Base-by-base conservation (phyloP, 2,329 filamentous ascomycete genomes). In the Beauveria sp. region DNA sequence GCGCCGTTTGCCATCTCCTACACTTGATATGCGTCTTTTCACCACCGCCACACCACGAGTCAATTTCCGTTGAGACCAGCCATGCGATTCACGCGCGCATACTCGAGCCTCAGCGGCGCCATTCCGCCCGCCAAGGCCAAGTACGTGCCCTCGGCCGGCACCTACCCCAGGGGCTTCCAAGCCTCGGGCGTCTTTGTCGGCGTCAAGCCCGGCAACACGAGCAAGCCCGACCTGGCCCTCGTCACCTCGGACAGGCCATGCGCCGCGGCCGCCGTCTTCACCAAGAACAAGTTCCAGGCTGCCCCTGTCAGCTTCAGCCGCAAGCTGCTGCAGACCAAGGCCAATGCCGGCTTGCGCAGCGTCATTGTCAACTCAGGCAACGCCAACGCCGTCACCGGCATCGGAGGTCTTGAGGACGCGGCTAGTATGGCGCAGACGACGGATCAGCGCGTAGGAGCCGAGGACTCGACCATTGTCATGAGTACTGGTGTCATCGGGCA, bases 401-500 rank as follows among this genome's bases (percentile, higher is more conserved):
- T 87, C 73, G 89, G 91, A 50, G 94, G 94, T 1, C 79, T 96
- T 58, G 88, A 96, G 70, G 92, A 99, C 79, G 94, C 94, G 10
- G 81, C 84, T 62, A 83, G 81, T 62, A 99, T 99, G 94, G 90
- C 89, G 18, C 77, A 78, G 64, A 86, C 85, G 64, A 90, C 92
- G 7, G 92, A 97, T 71, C 79, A 84, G 82, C 74, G 70, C 62
- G 74, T 82, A 3, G 81, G 80, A 16, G 69, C 65, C 18, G 73
- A 77, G 55, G 76, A 80, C 59, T 79, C 79, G 66, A 94, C 91
- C n/a, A 80, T 99, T 53, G 93, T 97, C 64, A 97, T 99, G 94
- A 97, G 92, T 73, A 99, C 94, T 2, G 94, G 94, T 59, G 94
- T 99, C 50, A 99, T 99, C 71, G 94, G 94, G 9, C 93, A 97